Evolutionary conservation across 2,329 filamentous ascomycete genomes (phyloP).

Genomic region (Aspergillus pseudonomiae): DNA sequence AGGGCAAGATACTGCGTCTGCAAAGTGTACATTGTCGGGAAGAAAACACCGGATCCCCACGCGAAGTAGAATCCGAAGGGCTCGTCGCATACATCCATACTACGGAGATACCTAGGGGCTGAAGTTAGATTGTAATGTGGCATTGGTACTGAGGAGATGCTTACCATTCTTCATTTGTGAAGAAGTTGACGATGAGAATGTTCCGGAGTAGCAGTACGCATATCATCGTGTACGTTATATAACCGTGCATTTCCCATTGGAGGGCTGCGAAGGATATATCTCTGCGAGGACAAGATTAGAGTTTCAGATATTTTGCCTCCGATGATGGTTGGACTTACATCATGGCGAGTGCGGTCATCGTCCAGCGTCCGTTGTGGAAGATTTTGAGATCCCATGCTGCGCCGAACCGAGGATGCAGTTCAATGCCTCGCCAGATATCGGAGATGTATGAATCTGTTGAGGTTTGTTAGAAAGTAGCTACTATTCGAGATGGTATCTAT

Average conservation of each 20-base stretch:
- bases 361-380: conserved; percentile 53
- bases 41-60: neutral
- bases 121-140: neutral
- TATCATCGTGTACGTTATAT: neutral
- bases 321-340: neutral
- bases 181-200: neutral
- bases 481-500: neutral
- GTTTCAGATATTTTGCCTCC: rapidly evolving
- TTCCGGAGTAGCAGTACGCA: neutral
- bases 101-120: neutral
- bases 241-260: neutral
- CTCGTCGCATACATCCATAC: neutral
- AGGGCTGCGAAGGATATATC: neutral
- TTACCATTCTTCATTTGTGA: neutral
- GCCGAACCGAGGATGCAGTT: conserved; percentile 51
- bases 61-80: neutral
- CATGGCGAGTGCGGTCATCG: conserved; percentile 54
- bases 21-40: neutral
- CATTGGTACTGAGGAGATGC: neutral
- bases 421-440: conserved; percentile 53
- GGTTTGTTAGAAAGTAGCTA: neutral
- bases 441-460: conserved; percentile 36
- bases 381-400: conserved; percentile 51
- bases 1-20: neutral
- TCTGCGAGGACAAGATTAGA: neutral